Evolutionary conservation across 176 grass and related monocot genomes (phyloP), one percentile per base, ranked within the genome.

Genomic region (Oryza glaberrima): DNA sequence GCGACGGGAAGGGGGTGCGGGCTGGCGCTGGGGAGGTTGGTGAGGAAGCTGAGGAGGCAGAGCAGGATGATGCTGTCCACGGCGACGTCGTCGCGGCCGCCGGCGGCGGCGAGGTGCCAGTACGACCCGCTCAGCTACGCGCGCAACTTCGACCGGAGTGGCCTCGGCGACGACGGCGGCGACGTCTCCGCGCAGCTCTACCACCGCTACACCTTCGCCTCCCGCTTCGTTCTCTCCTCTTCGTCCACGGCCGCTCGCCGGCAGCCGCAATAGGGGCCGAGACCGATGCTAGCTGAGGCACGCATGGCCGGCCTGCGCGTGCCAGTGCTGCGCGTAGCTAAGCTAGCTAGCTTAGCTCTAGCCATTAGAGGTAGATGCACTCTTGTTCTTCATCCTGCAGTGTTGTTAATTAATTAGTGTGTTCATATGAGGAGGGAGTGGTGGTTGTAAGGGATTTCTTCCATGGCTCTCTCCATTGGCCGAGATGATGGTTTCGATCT

Each of bases 61-160:
- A 95, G 95, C 88, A 95, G 76, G 69, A 25, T 81, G 69, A 25
- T 85, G 67, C 64, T 95, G 77, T 32, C 30, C 30, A 32, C 30
- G 2, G 30, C 30, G 2, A 32, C 30, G 30, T 32, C 30, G 30
- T 38, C 80, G 38, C 66, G 28, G 14, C 49, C 65, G 15, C 25
- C 76, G 20, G 14, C 83, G 38, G 76, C 88, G 11, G 87, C 67
- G n/a, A 20, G 78, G 26, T 91, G 89, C 69, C 90, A 93, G 77
- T 98, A 98, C 65, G 95, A 98, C 46, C 89, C 93, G 52, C 86
- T 93, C 22, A 98, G 95, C 85, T 98, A 98, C 46, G 87, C 95
- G 48, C 83, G 89, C 77, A 98, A 98, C 90, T 98, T 98, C 73
- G 95, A 98, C 67, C n/a, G 76, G 65, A 78, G 67, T 35, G 89